Conservation (phyloP, 2,329 filamentous ascomycete genomes). For the Fusarium verticillioides region DNA sequence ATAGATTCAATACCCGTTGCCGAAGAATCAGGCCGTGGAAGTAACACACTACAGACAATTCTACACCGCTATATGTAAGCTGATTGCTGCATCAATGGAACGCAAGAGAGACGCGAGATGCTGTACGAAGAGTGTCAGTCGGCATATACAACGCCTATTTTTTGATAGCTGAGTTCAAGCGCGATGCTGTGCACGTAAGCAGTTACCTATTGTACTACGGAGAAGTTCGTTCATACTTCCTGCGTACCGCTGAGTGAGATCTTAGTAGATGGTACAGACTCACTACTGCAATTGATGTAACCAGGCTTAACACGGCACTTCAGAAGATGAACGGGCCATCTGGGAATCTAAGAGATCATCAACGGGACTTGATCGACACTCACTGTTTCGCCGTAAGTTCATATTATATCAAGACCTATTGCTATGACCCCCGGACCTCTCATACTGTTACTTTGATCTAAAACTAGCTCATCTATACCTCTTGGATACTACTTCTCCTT, state of each 20-base stretch:
- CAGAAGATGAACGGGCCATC: not conserved
- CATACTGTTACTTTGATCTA: too few species aligned
- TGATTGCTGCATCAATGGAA: fast-evolving
- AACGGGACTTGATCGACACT: not conserved
- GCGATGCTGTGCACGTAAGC: not conserved
- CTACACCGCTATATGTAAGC: not conserved
- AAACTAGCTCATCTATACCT: too few species aligned
- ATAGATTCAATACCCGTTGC: not conserved
- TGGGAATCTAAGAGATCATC: too few species aligned
- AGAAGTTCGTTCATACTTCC: not conserved
- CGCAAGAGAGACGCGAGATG: not conserved
- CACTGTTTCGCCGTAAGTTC: not conserved
- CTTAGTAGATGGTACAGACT: not conserved
- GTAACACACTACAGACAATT: fast-evolving
- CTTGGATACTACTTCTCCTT: too few species aligned
- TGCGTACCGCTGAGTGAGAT: not conserved
- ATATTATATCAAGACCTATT: not conserved
- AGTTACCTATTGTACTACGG: not conserved
- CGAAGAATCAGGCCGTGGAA: fast-evolving
- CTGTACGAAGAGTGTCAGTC: fast-evolving
- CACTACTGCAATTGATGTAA: not conserved
- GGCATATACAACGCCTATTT: too few species aligned
- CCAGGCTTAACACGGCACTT: fast-evolving
- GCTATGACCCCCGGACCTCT: fast-evolving
- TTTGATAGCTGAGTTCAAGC: too few species aligned